These are phyloP conservation scores for Gossypium mustelinum DNA, from an alignment of 345 rosid species.

Conservation along the genomic window DNA sequence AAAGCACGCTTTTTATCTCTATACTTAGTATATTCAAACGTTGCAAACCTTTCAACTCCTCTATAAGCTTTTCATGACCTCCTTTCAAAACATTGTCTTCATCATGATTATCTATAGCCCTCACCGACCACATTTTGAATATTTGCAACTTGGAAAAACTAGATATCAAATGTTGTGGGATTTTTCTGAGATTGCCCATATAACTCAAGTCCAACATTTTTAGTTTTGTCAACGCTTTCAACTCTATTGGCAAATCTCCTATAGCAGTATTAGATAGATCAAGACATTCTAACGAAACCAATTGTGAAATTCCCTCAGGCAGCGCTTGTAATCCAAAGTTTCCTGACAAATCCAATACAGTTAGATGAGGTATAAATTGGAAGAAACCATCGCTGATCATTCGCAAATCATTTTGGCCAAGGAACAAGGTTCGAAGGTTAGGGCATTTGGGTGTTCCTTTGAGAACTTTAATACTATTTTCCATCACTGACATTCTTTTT, in stretches of 20 bases:
- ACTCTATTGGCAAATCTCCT: not conserved
- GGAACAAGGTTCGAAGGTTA: slow-evolving; percentile 22
- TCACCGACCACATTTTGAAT: not conserved
- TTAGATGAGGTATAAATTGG: not conserved
- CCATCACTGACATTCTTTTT: not conserved
- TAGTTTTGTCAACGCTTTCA: not conserved
- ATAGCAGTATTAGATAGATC: not conserved
- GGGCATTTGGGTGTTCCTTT: not conserved
- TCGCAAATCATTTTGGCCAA: not conserved
- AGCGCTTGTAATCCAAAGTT: slow-evolving; percentile 3
- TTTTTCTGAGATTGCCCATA: accelerated
- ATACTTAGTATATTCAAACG: no score
- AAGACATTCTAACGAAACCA: slow-evolving; percentile 20
- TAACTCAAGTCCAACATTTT: not conserved
- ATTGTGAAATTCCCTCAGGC: slow-evolving; percentile 17
- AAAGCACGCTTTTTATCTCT: no score
- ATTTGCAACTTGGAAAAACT: not conserved
- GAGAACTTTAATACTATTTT: not conserved
- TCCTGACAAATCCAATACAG: not conserved
- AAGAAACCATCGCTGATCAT: slow-evolving; percentile 16
- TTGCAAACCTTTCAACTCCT: no score
- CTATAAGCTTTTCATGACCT: no score
- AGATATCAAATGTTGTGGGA: not conserved
- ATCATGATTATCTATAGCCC: no score
- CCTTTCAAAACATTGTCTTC: no score